Base-by-base conservation (phyloP, 176 grass and related monocot species). In the Themeda triandra region DNA sequence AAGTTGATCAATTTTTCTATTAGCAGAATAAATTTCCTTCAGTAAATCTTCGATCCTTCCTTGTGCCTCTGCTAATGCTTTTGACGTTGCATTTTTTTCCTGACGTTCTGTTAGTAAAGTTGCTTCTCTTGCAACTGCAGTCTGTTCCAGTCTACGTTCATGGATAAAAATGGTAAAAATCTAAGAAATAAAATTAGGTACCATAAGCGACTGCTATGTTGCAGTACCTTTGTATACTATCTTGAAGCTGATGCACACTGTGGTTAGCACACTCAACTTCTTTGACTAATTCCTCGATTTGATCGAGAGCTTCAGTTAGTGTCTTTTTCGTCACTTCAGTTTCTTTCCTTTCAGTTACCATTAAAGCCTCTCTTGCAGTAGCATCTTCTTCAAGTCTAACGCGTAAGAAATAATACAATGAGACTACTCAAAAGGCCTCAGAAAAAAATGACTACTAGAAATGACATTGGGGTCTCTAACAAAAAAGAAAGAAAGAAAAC, bases 211-310 rank as follows among this genome's bases (percentile, higher is more conserved):
- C 33, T 79, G 46, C 58, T 63, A 71, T 87, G 35, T 58, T 58
- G 12, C 12, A 79, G 62, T 84, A 91, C 95, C 95, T 97, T 83
- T 92, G 88, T 71, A 86, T 79, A 78, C 29, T 86, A 77, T 98
- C 93, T 90, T 95, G 85, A 87, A 98, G 86, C 84, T 84, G 87
- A 90, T 92, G 58, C 35, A 90, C 46, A 75, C 81, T 85, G 65
- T 86, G 82, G 27, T 90, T 89, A 89, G 85, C 66, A 87, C 86
- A 84, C 87, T 91, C 89, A 87, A 98, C 71, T 87, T 98, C 88
- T 75, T 93, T 95, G 73, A 91, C 83, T 87, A 98, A 84, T 89
- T 82, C 85, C 90, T 93, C 84, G 12, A 87, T 90, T 89, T 83
- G 90, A 77, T 95, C 89, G 80, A 92, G 85, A 83, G 91, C 89